These are phyloP conservation scores for Diplodia seriata DNA, from an alignment of 2,329 filamentous ascomycete species.

Conservation along the genomic window DNA sequence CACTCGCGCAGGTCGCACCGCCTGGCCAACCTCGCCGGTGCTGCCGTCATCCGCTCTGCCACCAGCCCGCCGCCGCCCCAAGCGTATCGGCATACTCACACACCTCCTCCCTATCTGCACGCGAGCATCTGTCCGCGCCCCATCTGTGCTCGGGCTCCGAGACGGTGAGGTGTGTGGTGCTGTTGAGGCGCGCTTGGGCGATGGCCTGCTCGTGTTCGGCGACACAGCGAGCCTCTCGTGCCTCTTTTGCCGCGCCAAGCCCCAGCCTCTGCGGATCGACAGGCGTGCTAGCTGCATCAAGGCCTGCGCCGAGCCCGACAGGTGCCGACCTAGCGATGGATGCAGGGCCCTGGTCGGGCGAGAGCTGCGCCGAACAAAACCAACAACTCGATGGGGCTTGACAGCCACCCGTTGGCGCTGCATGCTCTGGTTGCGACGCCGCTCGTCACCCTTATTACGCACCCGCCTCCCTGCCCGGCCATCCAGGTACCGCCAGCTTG, in stretches of 20 bases:
- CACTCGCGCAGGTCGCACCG: slow-evolving; percentile 15
- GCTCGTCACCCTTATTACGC: background rate
- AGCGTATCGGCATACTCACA: slow-evolving; percentile 11
- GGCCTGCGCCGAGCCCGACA: background rate
- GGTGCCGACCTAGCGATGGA: background rate
- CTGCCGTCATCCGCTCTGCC: slow-evolving; percentile 12
- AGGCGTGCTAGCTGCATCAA: slow-evolving; percentile 1
- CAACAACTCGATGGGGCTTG: background rate
- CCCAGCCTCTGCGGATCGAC: slow-evolving; percentile 21
- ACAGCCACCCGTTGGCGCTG: slow-evolving; percentile 9
- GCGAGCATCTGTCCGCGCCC: slow-evolving; percentile 9
- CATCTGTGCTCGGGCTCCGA: slow-evolving; percentile 3
- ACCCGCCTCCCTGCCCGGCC: background rate
- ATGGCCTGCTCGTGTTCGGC: slow-evolving; percentile 12
- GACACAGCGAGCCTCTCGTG: background rate
- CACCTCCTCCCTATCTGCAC: background rate
- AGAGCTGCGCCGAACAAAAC: background rate
- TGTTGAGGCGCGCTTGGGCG: background rate
- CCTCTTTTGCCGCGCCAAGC: slow-evolving; percentile 22
- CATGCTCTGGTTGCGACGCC: slow-evolving; percentile 19
- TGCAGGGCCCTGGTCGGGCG: background rate
- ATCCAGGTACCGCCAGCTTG: background rate
- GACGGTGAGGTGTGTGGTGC: slow-evolving; percentile 6
- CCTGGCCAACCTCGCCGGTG: background rate
- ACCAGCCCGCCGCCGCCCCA: slow-evolving; percentile 12